Evolutionary conservation across 2,329 filamentous ascomycete genomes (phyloP), one percentile per base, ranked within the genome.

Genomic region (Emmonsiellopsis sp.): DNA sequence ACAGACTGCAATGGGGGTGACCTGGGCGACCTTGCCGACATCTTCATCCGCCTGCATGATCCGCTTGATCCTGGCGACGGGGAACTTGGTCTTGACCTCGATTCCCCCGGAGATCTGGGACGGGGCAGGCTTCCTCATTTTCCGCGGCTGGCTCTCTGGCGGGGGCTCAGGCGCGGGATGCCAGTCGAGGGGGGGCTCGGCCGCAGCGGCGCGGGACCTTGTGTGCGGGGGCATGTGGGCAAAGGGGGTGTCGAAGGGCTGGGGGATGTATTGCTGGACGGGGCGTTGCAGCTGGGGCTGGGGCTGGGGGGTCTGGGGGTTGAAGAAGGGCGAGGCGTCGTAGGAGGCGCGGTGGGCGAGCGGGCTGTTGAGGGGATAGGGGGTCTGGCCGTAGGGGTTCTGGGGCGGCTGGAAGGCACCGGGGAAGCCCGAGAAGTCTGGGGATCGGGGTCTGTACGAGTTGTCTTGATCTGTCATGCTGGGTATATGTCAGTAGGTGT

Each of bases 31-130:
- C 73, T 98, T 98, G 57, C 93, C 93, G 0, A 98, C 91, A 68
- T 98, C 93, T 67, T 98, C 93, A 66, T 98, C 93, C 9, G 92
- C 92, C 73, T 98, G 93, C 93, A 98, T 97, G 65, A 98, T 97
- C 50, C 93, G 84, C 78, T 98, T 98, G 76, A 98, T 98, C 57
- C 93, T 82, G 11, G 93, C 93, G 34, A 95, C 95, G 1, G 93
- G 93, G 65, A 98, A 98, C 65, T 96, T 96, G 35, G 92, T 97
- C 71, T 83, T 88, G 62, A 98, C 89, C 43, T 89, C 70, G 73
- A 95, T 73, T 70, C 81, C 69, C 73, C 83, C 71, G 51, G 67
- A 65, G 46, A 69, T 9, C 4, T 35, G 49, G 16, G 49, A 31
- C 8, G 49, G 37, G 1, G 8, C 38, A 6, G 49, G 31, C 13